Conservation (phyloP, 768 basidiomycete genomes). For the Boletus speciosus region DNA sequence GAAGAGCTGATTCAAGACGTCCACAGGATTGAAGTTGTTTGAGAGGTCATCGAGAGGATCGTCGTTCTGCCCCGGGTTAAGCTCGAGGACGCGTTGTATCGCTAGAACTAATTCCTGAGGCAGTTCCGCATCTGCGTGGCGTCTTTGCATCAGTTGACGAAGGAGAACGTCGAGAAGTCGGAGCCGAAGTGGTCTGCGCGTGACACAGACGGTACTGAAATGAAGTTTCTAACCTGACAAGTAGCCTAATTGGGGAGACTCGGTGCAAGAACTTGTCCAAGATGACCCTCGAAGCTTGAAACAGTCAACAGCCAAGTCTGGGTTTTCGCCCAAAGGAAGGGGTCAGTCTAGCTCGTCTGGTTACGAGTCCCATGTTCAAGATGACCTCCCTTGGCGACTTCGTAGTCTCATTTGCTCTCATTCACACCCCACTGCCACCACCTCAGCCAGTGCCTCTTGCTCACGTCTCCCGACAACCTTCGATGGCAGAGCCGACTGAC, state of each 20-base stretch:
- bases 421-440: background rate
- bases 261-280: background rate
- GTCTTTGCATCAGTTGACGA: conserved; percentile 19
- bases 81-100: conserved; percentile 67
- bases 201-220: background rate
- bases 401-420: conserved; percentile 13
- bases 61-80: conserved; percentile 39
- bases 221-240: background rate
- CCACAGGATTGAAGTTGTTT: conserved; percentile 52
- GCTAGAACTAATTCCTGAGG: conserved; percentile 65
- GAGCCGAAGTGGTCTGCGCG: background rate
- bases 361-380: background rate
- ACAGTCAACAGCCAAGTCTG: background rate
- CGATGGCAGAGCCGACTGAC: conserved; percentile 29
- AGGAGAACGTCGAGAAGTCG: background rate
- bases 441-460: background rate
- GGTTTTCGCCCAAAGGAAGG: background rate
- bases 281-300: background rate
- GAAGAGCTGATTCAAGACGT: conserved; percentile 60
- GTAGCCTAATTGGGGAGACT: conserved; percentile 13
- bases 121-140: conserved; percentile 42
- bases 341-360: conserved; percentile 8
- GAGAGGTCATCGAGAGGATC: conserved; percentile 61
- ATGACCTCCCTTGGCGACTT: conserved; percentile 26
- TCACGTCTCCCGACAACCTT: background rate